Evolutionary conservation across 768 basidiomycete species (phyloP), one percentile per base, ranked within the genome.

Genomic region (Trametes elegans): DNA sequence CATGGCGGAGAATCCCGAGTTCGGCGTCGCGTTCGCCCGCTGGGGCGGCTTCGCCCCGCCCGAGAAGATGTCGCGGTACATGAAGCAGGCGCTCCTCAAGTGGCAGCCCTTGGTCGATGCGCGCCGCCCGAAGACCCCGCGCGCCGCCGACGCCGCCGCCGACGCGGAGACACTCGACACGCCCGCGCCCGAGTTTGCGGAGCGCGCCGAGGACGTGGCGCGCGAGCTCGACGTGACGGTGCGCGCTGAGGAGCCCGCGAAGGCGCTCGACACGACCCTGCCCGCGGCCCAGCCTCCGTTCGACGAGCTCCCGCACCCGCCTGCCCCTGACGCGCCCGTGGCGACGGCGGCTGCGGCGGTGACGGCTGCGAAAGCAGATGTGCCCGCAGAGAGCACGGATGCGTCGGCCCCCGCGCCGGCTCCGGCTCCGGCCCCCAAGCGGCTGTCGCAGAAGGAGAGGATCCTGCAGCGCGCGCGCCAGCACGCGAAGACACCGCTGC

Each of bases 391-490:
- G 1, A 26, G 16, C 13, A 26, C 26, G 24, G 32, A 41, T 9
- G 19, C 16, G 11, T 7, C 16, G 7, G 29, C 38, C 18, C 14
- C n/a, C 5, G 19, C 14, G 4, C 19, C 41, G 2, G 29, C 23
- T 24, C 16, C 34, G 21, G 10, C 31, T 2, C 2, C 29, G 7
- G 16, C 16, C 32, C 46, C 47, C 1, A 13, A 27, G 18, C 47
- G 44, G 14, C 49, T 57, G 16, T 56, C 61, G 9, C 44, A 46
- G 26, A 59, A 59, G 31, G 50, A 62, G 54, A 57, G 58, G 23
- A 61, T 65, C n/a, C 62, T 65, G 13, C 54, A 40, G 27, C 53
- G 50, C n/a, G 66, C 66, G 19, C 64, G 64, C 10, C 35, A 55
- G 35, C 53, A 62, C 34, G 61, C 64, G 10, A 58, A 44, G 18